phyloP scores from a whole-genome alignment of 306 rosid genomes.

The Cucurbita argyrosperma region DNA sequence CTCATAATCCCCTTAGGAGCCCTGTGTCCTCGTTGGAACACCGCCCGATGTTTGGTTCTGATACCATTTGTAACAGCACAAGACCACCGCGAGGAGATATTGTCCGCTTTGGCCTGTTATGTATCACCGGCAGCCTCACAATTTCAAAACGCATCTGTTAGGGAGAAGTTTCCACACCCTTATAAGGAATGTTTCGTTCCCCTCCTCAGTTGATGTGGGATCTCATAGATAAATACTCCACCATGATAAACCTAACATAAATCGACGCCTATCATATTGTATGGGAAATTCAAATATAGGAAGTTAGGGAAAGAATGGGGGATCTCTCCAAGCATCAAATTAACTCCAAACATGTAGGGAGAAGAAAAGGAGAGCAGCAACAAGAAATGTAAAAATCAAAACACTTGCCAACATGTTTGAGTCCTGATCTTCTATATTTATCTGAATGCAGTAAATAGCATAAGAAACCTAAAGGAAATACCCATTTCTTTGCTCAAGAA shows the following conservation, averaged over 20 bases:
- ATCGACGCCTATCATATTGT: neutral
- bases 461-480: neutral
- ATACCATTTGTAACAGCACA: no score
- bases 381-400: neutral
- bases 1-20: no score
- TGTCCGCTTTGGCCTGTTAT: no score
- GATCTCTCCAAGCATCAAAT: neutral
- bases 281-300: neutral
- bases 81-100: no score
- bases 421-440: neutral
- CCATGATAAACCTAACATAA: neutral
- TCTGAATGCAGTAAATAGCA: neutral
- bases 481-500: slow-evolving; percentile 71
- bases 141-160: no score
- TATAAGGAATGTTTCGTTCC: no score
- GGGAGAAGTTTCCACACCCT: no score
- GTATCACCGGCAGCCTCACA: no score
- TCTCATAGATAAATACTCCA: neutral
- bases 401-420: neutral
- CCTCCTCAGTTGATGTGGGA: no score
- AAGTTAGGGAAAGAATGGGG: neutral
- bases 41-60: no score
- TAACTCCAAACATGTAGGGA: neutral
- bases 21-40: no score
- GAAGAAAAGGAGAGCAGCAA: neutral